Conservation (phyloP, 768 basidiomycete species). For the Kwoniella botswanensis region DNA sequence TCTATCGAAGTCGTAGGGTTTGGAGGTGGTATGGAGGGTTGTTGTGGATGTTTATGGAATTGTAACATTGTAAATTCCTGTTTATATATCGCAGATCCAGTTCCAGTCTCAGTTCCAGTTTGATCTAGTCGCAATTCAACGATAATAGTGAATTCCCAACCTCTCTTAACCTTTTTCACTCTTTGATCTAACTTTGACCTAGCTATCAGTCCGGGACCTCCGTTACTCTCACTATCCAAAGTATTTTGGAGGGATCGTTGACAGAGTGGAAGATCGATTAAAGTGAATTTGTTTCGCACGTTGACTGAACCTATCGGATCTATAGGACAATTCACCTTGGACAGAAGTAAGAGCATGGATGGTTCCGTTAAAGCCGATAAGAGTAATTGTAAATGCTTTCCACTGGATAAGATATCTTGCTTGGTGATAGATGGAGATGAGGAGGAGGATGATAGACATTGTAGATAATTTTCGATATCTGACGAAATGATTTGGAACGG, state of each 20-base stretch:
- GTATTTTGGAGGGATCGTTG: background rate
- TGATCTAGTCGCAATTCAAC: conserved; percentile 13
- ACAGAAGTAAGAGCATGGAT: conserved; percentile 27
- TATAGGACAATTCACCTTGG: conserved; percentile 24
- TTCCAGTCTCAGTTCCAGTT: background rate
- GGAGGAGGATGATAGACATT: background rate
- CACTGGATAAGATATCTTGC: background rate
- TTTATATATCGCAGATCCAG: conserved; percentile 14
- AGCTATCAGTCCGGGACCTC: background rate
- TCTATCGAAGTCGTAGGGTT: background rate
- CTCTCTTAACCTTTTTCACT: conserved; percentile 23
- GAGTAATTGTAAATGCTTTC: conserved; percentile 17
- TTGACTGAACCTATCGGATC: conserved; percentile 38
- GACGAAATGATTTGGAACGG: background rate
- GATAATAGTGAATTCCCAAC: conserved; percentile 26
- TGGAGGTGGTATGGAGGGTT: background rate
- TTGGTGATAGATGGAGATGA: background rate
- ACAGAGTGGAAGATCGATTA: background rate
- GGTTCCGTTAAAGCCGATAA: conserved; percentile 31
- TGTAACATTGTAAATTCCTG: conserved; percentile 26
- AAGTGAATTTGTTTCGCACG: conserved; percentile 32
- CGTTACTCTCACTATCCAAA: background rate
- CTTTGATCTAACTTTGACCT: conserved; percentile 4
- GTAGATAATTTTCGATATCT: background rate
- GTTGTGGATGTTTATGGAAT: conserved; percentile 22